Conservation (phyloP, 2,329 filamentous ascomycete species). For the Exophiala lecanii-corni region DNA sequence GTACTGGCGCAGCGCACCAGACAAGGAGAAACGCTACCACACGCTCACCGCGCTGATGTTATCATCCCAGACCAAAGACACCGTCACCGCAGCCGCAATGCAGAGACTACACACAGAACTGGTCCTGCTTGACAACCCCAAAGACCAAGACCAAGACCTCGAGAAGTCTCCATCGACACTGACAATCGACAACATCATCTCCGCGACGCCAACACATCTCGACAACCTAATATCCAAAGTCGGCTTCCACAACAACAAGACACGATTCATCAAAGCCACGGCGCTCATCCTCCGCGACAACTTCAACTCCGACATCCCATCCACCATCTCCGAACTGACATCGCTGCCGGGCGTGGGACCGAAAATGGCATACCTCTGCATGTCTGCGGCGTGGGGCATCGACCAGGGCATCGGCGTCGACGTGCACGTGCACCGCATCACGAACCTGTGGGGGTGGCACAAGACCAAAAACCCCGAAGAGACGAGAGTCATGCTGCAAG, state of each 20-base stretch:
- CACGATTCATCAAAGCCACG: conserved; percentile 71
- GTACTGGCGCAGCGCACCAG: conserved; percentile 39
- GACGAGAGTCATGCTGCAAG: conserved; percentile 68
- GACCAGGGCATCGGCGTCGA: conserved; percentile 83
- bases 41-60: conserved; percentile 86
- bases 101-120: conserved; percentile 70
- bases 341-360: conserved; percentile 82
- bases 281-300: conserved; percentile 68
- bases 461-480: conserved; percentile 76
- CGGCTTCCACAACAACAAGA: conserved; percentile 94
- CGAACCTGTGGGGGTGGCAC: conserved; percentile 91
- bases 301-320: conserved; percentile 72
- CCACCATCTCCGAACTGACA: conserved; percentile 69
- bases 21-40: conserved; percentile 68
- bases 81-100: conserved; percentile 81
- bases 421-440: conserved; percentile 91
- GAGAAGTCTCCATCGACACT: conserved; percentile 44
- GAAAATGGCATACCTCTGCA: conserved; percentile 89
- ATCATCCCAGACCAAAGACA: conserved; percentile 89
- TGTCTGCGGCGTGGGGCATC: conserved; percentile 68
- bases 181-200: conserved; percentile 72
- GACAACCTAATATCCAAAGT: conserved; percentile 78
- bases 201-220: conserved; percentile 59
- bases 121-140: conserved; percentile 30
- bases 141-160: conserved; percentile 12